Evolutionary conservation across 441 rosid species (phyloP).

Genomic region (Adansonia madagascariensis): DNA sequence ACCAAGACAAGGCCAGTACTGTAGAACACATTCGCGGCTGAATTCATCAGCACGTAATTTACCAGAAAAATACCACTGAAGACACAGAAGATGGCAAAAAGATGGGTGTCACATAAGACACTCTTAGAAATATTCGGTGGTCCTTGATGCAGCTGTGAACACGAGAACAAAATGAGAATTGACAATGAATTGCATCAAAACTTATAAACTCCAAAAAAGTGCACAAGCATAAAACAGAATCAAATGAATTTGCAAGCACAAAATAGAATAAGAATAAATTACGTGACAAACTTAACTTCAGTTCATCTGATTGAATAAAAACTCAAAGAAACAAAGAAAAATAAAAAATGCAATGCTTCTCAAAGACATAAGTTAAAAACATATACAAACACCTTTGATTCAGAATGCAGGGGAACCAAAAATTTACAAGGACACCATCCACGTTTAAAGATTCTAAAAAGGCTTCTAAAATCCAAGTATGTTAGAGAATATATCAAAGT

Average conservation of each 20-base stretch:
- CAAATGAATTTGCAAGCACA: background rate
- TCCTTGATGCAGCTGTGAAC: constrained; percentile 63
- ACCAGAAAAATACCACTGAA: constrained; percentile 79
- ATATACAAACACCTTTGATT: background rate
- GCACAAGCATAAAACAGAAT: constrained; percentile 8
- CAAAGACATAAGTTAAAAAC: background rate
- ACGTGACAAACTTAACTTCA: background rate
- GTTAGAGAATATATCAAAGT: background rate
- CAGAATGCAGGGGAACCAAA: background rate
- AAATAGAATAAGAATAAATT: background rate
- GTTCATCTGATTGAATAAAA: background rate
- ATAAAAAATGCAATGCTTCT: background rate
- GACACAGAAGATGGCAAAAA: constrained; percentile 67
- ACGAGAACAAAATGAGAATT: constrained; percentile 25
- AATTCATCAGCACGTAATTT: constrained; percentile 74
- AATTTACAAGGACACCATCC: background rate
- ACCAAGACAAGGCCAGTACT: constrained; percentile 72
- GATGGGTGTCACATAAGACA: constrained; percentile 68
- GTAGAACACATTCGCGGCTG: constrained; percentile 86
- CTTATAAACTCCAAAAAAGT: background rate
- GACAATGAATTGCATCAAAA: background rate
- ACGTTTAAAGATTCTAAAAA: background rate
- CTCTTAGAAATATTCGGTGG: constrained; percentile 54
- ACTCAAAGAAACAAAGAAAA: background rate
- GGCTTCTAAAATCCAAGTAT: constrained; percentile 8